Conservation (phyloP, 2,329 filamentous ascomycete genomes). For the Gnomoniopsis smithogilvyi region DNA sequence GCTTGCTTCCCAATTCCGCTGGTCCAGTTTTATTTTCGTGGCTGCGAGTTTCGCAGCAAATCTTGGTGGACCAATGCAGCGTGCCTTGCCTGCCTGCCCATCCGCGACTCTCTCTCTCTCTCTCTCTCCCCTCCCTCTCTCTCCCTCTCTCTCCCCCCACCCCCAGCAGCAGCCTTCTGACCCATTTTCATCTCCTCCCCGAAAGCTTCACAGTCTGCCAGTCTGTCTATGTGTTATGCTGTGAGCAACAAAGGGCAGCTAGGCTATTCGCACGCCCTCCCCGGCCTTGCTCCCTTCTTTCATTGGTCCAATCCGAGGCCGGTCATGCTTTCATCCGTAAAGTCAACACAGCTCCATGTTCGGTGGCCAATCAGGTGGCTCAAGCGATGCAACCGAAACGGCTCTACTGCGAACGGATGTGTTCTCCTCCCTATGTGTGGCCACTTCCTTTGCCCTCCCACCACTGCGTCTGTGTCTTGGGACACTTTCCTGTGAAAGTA, state of each 20-base stretch:
- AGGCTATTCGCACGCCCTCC: constrained; percentile 17
- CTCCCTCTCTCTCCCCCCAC: too few relatives aligned
- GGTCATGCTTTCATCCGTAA: constrained; percentile 51
- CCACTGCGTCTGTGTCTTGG: constrained; percentile 10
- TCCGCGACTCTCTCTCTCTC: too few relatives aligned
- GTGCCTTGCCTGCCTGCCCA: background rate
- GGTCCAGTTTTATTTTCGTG: constrained; percentile 9
- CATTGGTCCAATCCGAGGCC: constrained; percentile 42
- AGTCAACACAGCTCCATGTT: constrained; percentile 42
- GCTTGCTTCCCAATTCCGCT: constrained; percentile 12
- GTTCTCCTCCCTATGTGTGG: background rate
- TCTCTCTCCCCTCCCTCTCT: too few relatives aligned
- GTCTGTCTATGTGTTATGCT: too few relatives aligned
- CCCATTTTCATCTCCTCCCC: constrained; percentile 16
- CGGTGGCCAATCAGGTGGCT: constrained; percentile 39
- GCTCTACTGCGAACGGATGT: constrained; percentile 22
- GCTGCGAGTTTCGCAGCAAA: constrained; percentile 22
- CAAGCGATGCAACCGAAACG: constrained; percentile 38
- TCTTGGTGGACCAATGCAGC: constrained; percentile 14
- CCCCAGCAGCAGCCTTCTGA: too few relatives aligned
- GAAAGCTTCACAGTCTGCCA: constrained; percentile 10
- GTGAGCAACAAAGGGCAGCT: too few relatives aligned
- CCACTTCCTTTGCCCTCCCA: constrained; percentile 13
- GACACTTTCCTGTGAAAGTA: constrained; percentile 15
- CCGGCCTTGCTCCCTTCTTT: constrained; percentile 21